Percentiles rank a stretch among this genome's conserved stretches.
Evolutionary conservation across 805 yeast genomes (phyloP).

Genomic region (Candida hungchunana): DNA sequence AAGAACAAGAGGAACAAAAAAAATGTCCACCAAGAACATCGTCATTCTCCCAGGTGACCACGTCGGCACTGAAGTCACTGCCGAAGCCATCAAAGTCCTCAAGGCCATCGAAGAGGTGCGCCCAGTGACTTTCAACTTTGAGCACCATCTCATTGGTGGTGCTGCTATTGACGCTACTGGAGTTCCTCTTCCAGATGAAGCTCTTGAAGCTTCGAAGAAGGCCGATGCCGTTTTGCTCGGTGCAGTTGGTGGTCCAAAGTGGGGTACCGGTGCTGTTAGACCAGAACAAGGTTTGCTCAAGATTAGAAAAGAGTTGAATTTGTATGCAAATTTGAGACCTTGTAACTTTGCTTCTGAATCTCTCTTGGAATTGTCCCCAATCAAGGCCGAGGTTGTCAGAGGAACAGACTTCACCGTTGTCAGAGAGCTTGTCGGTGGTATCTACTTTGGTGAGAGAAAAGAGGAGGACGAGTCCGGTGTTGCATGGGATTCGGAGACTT

Average conservation of each 20-base stretch:
- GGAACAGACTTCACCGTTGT: slow-evolving; percentile 94
- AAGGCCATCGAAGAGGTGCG: slow-evolving; percentile 64
- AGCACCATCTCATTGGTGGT: slow-evolving; percentile 90
- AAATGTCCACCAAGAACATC: slow-evolving; percentile 49
- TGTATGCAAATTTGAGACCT: slow-evolving; percentile 96
- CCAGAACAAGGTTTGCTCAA: slow-evolving; percentile 96
- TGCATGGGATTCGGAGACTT: slow-evolving; percentile 93
- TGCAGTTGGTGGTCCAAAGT: slow-evolving; percentile 99
- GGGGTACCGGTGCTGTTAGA: slow-evolving; percentile 96
- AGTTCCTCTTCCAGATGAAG: slow-evolving; percentile 79
- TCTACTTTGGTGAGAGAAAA: slow-evolving; percentile 91
- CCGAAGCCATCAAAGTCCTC: slow-evolving; percentile 89
- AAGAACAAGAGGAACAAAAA: too few species aligned
- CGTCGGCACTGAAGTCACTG: slow-evolving; percentile 86
- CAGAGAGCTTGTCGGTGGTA: slow-evolving; percentile 96
- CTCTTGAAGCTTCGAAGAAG: slow-evolving; percentile 75
- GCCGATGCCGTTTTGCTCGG: slow-evolving; percentile 96
- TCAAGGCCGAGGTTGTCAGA: slow-evolving; percentile 75
- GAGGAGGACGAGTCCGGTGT: slow-evolving; percentile 86
- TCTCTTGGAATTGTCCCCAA: slow-evolving; percentile 80
- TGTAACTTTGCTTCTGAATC: slow-evolving; percentile 88
- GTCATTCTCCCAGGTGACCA: slow-evolving; percentile 96
- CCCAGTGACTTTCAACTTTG: slow-evolving; percentile 68
- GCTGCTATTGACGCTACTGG: slow-evolving; percentile 98
- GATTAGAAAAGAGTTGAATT: slow-evolving; percentile 89